Conservation (phyloP, 352 stramenopile genomes). For the Phytophthora constricta region DNA sequence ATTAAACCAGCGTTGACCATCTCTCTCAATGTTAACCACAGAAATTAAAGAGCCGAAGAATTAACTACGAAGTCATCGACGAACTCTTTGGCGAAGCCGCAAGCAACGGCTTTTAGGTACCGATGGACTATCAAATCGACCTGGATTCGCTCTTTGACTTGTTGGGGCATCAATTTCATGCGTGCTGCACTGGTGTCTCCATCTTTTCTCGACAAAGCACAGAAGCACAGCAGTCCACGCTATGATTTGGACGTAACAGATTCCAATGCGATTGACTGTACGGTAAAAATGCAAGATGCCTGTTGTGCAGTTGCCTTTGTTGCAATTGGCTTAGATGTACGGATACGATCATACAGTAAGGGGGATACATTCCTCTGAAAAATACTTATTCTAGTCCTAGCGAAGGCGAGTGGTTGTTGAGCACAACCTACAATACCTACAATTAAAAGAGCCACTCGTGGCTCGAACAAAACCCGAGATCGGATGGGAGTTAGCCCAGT, state of each 20-base stretch:
- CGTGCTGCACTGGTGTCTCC: too few species aligned
- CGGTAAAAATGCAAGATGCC: slow-evolving; percentile 6
- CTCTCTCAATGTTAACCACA: slow-evolving; percentile 38
- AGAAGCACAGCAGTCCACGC: too few species aligned
- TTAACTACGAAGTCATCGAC: slow-evolving; percentile 91
- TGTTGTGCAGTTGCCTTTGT: too few species aligned
- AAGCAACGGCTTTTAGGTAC: slow-evolving; percentile 68
- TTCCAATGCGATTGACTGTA: background rate
- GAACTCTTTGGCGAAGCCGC: slow-evolving; percentile 88
- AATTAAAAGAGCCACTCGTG: slow-evolving; percentile 21
- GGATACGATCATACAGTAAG: too few species aligned
- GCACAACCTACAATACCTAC: slow-evolving; percentile 42
- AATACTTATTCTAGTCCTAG: slow-evolving; percentile 33
- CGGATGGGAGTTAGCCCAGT: slow-evolving; percentile 28
- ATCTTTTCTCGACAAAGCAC: too few species aligned
- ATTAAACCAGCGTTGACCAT: slow-evolving; percentile 16
- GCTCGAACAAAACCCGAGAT: slow-evolving; percentile 27
- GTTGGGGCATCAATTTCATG: too few species aligned
- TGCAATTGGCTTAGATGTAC: too few species aligned
- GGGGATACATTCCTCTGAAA: slow-evolving; percentile 38
- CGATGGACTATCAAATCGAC: background rate
- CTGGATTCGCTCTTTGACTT: background rate
- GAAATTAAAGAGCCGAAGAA: slow-evolving; percentile 91
- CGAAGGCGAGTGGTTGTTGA: slow-evolving; percentile 9
- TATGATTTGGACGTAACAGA: too few species aligned